These are phyloP conservation scores for Rhododendron williamsianum DNA, from an alignment of 148 eudicot species.

Conservation along the genomic window DNA sequence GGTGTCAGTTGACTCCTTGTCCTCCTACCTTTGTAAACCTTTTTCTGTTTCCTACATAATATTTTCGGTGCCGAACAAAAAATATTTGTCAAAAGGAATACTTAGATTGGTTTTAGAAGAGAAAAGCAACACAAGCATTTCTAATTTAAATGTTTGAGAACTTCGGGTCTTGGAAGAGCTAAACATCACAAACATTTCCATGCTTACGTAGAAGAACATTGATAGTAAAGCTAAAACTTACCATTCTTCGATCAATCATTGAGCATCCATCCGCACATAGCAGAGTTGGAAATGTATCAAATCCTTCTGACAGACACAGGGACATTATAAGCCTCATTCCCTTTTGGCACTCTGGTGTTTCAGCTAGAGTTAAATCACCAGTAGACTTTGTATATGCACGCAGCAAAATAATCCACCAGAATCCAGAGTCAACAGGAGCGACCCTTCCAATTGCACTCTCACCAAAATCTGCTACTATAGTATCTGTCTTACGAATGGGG, in stretches of 20 bases:
- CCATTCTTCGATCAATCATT: conserved; percentile 99
- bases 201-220: background rate
- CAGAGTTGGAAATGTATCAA: conserved; percentile 92
- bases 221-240: conserved; percentile 24
- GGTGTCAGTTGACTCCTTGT: background rate
- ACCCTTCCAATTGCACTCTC: conserved; percentile 99
- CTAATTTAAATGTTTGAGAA: background rate
- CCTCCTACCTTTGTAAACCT: background rate
- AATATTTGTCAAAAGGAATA: background rate
- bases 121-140: conserved; percentile 5
- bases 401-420: conserved; percentile 98
- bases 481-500: conserved; percentile 80
- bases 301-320: conserved; percentile 89
- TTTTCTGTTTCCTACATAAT: background rate
- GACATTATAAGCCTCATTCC: conserved; percentile 85
- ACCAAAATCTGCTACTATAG: conserved; percentile 89
- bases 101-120: background rate
- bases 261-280: conserved; percentile 99
- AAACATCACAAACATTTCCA: background rate
- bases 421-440: conserved; percentile 98
- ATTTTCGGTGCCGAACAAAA: background rate
- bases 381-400: conserved; percentile 97
- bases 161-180: background rate
- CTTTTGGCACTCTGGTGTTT: conserved; percentile 95
- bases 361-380: conserved; percentile 76